Base-by-base conservation (phyloP, 2,329 filamentous ascomycete genomes). In the Thermoascus crustaceus region DNA sequence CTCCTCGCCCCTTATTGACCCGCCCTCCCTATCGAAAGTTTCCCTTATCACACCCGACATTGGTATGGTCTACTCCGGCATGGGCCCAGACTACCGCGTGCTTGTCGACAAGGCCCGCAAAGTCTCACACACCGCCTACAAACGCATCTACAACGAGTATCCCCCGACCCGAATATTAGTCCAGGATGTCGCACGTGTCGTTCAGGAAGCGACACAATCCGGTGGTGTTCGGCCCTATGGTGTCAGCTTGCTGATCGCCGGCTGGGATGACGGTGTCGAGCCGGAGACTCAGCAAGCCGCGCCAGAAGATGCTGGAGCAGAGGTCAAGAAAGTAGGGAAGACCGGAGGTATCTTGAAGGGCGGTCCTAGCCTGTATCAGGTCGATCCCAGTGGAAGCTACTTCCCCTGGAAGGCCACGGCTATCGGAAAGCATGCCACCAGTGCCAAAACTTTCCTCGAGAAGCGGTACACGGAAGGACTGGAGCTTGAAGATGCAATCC, bases 91-190 rank as follows among this genome's bases (percentile, higher is more conserved):
- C 67, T 98, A 96, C 72, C 81, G 91, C 64, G 86, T 98, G 39
- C 76, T 98, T 36, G 91, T 96, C 52, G 91, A 98, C 73, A 89
- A 88, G 66, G 91, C 91, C 52, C 87, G 91, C 60, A 98, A 96
- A 68, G 91, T 95, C 49, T 94, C 88, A 38, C 91, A 98, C 70
- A 94, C 91, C 31, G 83, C 81, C 64, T 98, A 98, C 80, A 98
- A 98, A 78, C 86, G 91, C 65, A 88, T 98, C 71, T 98, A 98
- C 75, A 98, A 98, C 69, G 91, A 98, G 71, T 98, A 98, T 71
- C 91, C 91, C n/a, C 91, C 91, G 4, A 98, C 91, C 38, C 81
- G 91, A 63, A 98, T 98, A 82, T 77, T 98, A 69, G 91, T 98
- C 38, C 91, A 98, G 68, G 91, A 98, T 57, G 88, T 98, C 39